Evolutionary conservation across 768 basidiomycete genomes (phyloP).

Genomic region (Porpolomopsis calyptriformis): DNA sequence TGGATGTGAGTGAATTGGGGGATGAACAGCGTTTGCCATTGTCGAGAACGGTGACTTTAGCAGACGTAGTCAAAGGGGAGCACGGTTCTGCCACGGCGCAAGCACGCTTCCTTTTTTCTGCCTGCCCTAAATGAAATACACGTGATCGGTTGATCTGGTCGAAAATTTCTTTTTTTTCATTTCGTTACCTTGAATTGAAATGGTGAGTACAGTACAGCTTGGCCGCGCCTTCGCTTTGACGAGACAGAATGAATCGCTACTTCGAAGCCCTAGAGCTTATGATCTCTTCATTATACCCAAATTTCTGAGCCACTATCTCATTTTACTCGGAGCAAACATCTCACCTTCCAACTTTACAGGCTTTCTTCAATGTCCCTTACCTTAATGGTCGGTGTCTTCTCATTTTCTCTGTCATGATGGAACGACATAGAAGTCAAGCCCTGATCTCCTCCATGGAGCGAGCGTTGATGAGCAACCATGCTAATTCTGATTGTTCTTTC

Average conservation of each 20-base stretch:
- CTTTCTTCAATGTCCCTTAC: conserved; percentile 10
- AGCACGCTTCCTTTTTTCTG: too few relatives aligned
- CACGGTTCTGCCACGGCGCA: too few relatives aligned
- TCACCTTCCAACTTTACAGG: conserved; percentile 3
- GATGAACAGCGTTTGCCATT: conserved; percentile 68
- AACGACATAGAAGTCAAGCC: conserved; percentile 86
- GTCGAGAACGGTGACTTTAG: conserved; percentile 12
- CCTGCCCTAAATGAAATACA: conserved; percentile 25
- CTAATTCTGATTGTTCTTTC: conserved; percentile 62
- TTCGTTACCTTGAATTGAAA: conserved; percentile 6
- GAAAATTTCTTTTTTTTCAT: conserved; percentile 11
- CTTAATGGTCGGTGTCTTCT: conserved; percentile 19
- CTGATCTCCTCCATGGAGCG: conserved; percentile 66
- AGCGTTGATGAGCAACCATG: conserved; percentile 74
- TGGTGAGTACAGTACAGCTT: conserved; percentile 22
- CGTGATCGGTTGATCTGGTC: conserved; percentile 3
- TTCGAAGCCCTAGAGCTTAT: conserved; percentile 62
- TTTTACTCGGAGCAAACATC: neutral
- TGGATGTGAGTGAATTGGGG: conserved; percentile 48
- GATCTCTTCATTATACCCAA: conserved; percentile 77
- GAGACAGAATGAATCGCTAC: conserved; percentile 80
- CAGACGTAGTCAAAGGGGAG: too few relatives aligned
- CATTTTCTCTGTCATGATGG: conserved; percentile 36
- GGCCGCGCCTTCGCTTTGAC: conserved; percentile 33
- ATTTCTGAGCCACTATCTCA: conserved; percentile 59